Conservation (phyloP, 2,329 filamentous ascomycete species). For the Penicillium paneum region DNA sequence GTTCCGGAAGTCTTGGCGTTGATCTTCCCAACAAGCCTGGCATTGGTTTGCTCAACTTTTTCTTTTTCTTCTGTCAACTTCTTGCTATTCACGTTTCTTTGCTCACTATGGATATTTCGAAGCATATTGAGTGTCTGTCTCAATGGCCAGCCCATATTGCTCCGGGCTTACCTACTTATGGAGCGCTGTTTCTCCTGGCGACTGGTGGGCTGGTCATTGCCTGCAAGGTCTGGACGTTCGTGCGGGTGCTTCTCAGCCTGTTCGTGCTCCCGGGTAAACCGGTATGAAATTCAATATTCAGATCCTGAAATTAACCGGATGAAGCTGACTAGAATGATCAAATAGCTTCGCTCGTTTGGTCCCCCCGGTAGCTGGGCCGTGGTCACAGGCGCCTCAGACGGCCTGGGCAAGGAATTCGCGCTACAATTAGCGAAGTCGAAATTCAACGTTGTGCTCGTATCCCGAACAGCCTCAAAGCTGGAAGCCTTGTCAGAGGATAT, state of each 20-base stretch:
- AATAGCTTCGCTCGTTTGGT: slow-evolving; percentile 81
- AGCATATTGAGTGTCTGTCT: slow-evolving; percentile 32
- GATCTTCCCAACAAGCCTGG: slow-evolving; percentile 24
- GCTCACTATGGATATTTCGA: slow-evolving; percentile 34
- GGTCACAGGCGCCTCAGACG: slow-evolving; percentile 92
- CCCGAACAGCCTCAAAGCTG: slow-evolving; percentile 91
- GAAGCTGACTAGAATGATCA: slow-evolving; percentile 14
- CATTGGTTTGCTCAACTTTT: slow-evolving; percentile 7
- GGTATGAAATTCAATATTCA: slow-evolving; percentile 33
- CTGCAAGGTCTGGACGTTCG: slow-evolving; percentile 56
- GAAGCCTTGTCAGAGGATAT: slow-evolving; percentile 73
- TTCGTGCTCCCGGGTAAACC: slow-evolving; percentile 61
- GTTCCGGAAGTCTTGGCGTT: slow-evolving; percentile 23
- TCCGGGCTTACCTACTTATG: slow-evolving; percentile 38
- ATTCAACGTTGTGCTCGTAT: slow-evolving; percentile 93
- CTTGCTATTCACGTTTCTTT: not conserved
- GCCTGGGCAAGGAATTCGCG: slow-evolving; percentile 94
- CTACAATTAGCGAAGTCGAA: slow-evolving; percentile 84
- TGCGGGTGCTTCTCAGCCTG: slow-evolving; percentile 62
- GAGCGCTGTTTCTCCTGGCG: slow-evolving; percentile 36
- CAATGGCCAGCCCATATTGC: slow-evolving; percentile 35
- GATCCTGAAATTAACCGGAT: not conserved
- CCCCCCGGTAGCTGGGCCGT: slow-evolving; percentile 91
- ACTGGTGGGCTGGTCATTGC: slow-evolving; percentile 60
- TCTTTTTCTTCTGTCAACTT: slow-evolving; percentile 3